phyloP scores from a whole-genome alignment of 2,329 filamentous ascomycete species.

The Ceratocystis colombiana region DNA sequence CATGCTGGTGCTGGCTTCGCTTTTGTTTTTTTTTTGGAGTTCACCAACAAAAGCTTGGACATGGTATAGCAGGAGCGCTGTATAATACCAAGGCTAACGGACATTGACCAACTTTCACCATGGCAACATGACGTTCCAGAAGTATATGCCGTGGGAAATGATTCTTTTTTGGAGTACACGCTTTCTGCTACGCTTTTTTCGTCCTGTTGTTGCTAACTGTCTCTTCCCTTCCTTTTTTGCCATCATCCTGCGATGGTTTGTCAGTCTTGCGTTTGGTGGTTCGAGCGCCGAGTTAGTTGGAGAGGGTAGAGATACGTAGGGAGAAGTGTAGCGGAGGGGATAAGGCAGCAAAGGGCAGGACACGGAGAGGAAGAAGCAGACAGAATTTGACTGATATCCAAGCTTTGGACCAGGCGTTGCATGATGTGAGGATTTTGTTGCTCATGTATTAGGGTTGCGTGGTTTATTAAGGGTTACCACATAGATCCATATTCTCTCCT shows the following conservation, averaged over 20 bases:
- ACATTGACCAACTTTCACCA: conserved; percentile 1
- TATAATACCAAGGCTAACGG: neutral
- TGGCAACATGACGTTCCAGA: conserved; percentile 3
- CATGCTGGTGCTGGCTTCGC: neutral
- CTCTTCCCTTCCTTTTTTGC: neutral
- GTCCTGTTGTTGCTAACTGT: neutral
- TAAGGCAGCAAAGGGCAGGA: neutral
- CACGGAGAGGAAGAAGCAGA: neutral
- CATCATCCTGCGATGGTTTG: neutral
- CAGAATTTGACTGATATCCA: neutral
- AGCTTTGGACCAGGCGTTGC: neutral
- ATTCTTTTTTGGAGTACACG: neutral
- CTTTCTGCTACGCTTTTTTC: neutral
- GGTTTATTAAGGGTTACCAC: neutral
- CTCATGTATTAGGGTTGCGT: neutral
- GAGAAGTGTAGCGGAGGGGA: neutral
- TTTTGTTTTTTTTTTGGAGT: conserved; percentile 6
- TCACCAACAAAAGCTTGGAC: conserved; percentile 5
- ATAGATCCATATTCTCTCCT: no score
- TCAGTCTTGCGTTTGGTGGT: neutral
- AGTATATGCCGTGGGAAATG: conserved; percentile 1
- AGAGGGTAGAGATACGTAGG: no score
- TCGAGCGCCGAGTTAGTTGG: neutral
- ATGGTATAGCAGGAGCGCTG: neutral
- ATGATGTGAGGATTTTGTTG: neutral